These are phyloP conservation scores for Pseudogymnoascus sp. DNA, from an alignment of 2,329 filamentous ascomycete genomes.

Conservation along the genomic window DNA sequence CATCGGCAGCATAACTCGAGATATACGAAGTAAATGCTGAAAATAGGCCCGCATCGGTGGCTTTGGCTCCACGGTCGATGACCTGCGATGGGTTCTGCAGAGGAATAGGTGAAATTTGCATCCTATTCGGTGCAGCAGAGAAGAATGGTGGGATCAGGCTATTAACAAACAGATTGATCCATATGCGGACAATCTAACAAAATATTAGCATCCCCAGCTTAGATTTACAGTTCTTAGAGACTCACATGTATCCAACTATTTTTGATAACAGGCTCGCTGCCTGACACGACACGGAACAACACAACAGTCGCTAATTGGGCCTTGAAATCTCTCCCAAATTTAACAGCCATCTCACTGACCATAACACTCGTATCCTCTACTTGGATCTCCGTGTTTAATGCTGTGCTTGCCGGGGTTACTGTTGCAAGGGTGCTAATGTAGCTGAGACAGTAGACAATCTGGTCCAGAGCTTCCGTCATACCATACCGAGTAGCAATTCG, in stretches of 20 bases:
- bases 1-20: slow-evolving; percentile 96
- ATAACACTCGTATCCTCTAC: slow-evolving; percentile 88
- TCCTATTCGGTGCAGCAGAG: slow-evolving; percentile 50
- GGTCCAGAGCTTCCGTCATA: slow-evolving; percentile 80
- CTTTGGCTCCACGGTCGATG: slow-evolving; percentile 76
- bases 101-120: slow-evolving; percentile 75
- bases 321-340: slow-evolving; percentile 87
- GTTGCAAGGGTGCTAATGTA: slow-evolving; percentile 84
- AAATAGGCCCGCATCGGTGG: slow-evolving; percentile 77
- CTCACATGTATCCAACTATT: slow-evolving; percentile 74
- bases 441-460: slow-evolving; percentile 83
- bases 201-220: slow-evolving; percentile 33
- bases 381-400: slow-evolving; percentile 92
- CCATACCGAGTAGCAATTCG: slow-evolving; percentile 82
- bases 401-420: slow-evolving; percentile 69
- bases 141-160: slow-evolving; percentile 83
- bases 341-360: slow-evolving; percentile 96
- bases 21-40: slow-evolving; percentile 95
- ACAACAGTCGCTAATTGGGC: slow-evolving; percentile 91
- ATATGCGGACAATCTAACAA: slow-evolving; percentile 74
- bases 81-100: slow-evolving; percentile 87
- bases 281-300: slow-evolving; percentile 85
- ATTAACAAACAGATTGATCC: slow-evolving; percentile 93
- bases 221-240: slow-evolving; percentile 20
- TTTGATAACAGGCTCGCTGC: slow-evolving; percentile 70